phyloP scores from a whole-genome alignment of 164 flowering plant species.

The Vitis amurensis region DNA sequence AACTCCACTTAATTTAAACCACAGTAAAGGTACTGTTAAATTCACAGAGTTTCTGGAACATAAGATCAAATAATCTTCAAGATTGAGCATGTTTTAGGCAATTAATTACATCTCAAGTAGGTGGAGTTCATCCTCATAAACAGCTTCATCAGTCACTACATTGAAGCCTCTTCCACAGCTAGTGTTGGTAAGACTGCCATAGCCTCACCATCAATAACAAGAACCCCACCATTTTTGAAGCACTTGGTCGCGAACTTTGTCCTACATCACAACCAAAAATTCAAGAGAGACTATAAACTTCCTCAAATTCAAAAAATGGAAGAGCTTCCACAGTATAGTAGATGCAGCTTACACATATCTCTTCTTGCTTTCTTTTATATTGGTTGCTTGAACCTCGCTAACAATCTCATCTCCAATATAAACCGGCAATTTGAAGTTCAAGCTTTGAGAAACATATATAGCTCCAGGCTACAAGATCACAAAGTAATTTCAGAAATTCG shows the following conservation, averaged over 20 bases:
- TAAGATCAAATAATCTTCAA: too few relatives aligned
- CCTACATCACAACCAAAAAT: slow-evolving; percentile 33
- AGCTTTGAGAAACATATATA: slow-evolving; percentile 70
- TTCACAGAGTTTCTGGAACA: too few relatives aligned
- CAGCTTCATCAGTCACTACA: slow-evolving; percentile 6
- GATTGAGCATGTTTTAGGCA: too few relatives aligned
- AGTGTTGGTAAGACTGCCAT: slow-evolving; percentile 62
- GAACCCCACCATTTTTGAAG: slow-evolving; percentile 47
- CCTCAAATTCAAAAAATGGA: background rate
- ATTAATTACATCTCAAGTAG: too few relatives aligned
- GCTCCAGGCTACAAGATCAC: slow-evolving; percentile 71
- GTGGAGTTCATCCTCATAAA: too few relatives aligned
- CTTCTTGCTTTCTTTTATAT: slow-evolving; percentile 50
- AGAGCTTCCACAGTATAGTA: background rate
- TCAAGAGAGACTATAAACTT: background rate
- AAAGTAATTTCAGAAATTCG: background rate
- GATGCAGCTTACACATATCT: slow-evolving; percentile 51
- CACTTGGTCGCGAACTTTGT: slow-evolving; percentile 76
- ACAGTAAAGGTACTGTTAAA: too few relatives aligned
- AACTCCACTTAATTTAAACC: too few relatives aligned
- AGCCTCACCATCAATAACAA: slow-evolving; percentile 82
- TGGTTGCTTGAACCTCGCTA: slow-evolving; percentile 55
- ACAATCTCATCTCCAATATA: slow-evolving; percentile 62
- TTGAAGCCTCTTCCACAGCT: slow-evolving; percentile 16
- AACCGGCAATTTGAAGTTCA: slow-evolving; percentile 70